phyloP scores from a whole-genome alignment of 1,139 yeast species.

The Sugiyamaella neomexicana region DNA sequence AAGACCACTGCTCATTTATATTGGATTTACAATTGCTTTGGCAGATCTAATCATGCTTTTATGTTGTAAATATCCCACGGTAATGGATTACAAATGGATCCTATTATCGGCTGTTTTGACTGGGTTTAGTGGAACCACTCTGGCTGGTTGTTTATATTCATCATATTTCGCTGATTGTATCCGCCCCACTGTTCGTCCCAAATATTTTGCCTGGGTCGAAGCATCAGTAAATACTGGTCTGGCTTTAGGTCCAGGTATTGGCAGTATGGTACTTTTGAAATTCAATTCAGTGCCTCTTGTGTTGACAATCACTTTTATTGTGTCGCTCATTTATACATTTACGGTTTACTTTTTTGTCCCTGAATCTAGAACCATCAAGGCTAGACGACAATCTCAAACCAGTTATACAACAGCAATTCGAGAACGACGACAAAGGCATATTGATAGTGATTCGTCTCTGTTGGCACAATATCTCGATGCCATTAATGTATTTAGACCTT shows the following conservation, averaged over 20 bases:
- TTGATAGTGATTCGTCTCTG: conserved; percentile 4
- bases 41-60: conserved; percentile 27
- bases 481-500: conserved; percentile 45
- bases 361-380: conserved; percentile 50
- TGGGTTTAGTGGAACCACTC: conserved; percentile 54
- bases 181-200: conserved; percentile 52
- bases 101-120: conserved; percentile 45
- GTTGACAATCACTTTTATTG: conserved; percentile 33
- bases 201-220: conserved; percentile 54
- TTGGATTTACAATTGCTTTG: conserved; percentile 32
- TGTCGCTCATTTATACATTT: conserved; percentile 36
- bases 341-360: conserved; percentile 49
- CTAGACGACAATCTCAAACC: conserved; percentile 21
- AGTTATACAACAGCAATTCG: conserved; percentile 12
- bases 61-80: conserved; percentile 33
- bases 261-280: conserved; percentile 44
- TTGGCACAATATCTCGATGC: conserved; percentile 17
- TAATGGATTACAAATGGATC: conserved; percentile 42
- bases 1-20: conserved; percentile 46
- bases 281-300: conserved; percentile 34
- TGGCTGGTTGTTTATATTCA: conserved; percentile 49
- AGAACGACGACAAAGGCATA: conserved; percentile 6
- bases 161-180: conserved; percentile 67
- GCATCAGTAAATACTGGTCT: conserved; percentile 61
- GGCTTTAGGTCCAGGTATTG: conserved; percentile 63